Base-by-base conservation (phyloP, 1,284 basidiomycete species). In the Lentinula novae-zelandiae region DNA sequence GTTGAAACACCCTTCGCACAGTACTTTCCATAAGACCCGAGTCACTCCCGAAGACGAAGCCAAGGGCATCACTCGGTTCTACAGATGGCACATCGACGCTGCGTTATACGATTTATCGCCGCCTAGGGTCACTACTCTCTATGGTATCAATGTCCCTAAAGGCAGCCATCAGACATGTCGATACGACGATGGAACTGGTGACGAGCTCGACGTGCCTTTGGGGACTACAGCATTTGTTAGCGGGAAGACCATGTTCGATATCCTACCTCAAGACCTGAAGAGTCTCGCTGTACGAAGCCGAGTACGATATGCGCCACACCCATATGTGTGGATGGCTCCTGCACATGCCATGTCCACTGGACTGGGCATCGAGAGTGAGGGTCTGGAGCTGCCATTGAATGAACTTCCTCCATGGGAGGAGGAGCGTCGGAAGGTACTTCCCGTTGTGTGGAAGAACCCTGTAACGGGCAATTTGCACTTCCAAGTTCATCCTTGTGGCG, bases 11-110 rank as follows among this genome's bases (percentile, higher is more conserved):
- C 95, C 94, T 1, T 88, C 86, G 56, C 95, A 97, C 75, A 87
- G 80, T 46, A 92, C 91, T 1, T 97, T 97, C 76, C 95, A 97
- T 80, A 93, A 92, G 76, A 88, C 88, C 38, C 76, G 76, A n/a
- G 81, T 95, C 33, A 86, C 87, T 2, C 79, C 82, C 1, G 90
- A 90, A 67, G 93, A 96, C 64, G 89, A 92, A 67, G 83, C 76
- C 9, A 81, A 82, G 58, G 92, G 92, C 31, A 73, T 80, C 49
- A 96, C 94, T 10, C 84, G 94, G 34, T 96, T 93, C 80, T 95
- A 95, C 72, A 82, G 93, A 58, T 95, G 93, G 93, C 94, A 96
- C 75, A 96, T 96, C 72, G 95, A 97, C 68, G 95, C 95, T 0
- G 95, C 95, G 0, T 75, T 96, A 31, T 97, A 96, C 73, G 87